Percentiles rank a stretch among this genome's conserved stretches.
These are phyloP conservation scores for Kodamaea sagamina DNA, from an alignment of 805 yeast genomes.

Conservation along the genomic window DNA sequence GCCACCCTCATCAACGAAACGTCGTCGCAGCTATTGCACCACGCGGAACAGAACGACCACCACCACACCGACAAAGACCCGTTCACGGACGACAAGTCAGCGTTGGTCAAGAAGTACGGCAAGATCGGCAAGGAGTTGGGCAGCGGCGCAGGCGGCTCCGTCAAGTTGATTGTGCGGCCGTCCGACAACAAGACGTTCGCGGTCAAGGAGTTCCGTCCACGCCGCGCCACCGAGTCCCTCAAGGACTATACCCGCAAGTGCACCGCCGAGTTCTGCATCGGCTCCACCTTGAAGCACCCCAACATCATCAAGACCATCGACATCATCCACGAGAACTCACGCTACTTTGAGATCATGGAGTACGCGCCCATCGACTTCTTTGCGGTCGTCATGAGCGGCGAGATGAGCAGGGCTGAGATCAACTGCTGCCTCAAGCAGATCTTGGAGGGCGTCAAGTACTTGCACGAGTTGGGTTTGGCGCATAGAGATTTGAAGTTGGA, in stretches of 20 bases:
- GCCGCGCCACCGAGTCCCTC: slow-evolving; percentile 66
- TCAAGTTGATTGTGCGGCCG: slow-evolving; percentile 67
- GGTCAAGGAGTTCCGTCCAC: slow-evolving; percentile 77
- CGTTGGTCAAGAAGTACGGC: slow-evolving; percentile 58
- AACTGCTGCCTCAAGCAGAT: slow-evolving; percentile 81
- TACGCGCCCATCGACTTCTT: slow-evolving; percentile 85
- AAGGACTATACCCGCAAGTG: slow-evolving; percentile 84
- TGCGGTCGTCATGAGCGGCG: slow-evolving; percentile 84
- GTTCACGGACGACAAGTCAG: slow-evolving; percentile 35
- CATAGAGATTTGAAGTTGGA: slow-evolving; percentile 83
- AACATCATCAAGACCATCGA: slow-evolving; percentile 79
- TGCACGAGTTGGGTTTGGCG: slow-evolving; percentile 77
- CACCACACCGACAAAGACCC: slow-evolving; percentile 31
- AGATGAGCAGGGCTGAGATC: slow-evolving; percentile 78
- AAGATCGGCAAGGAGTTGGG: slow-evolving; percentile 75
- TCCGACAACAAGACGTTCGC: slow-evolving; percentile 75
- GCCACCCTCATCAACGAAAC: slow-evolving; percentile 41
- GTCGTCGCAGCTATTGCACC: slow-evolving; percentile 37
- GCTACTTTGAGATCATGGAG: slow-evolving; percentile 91
- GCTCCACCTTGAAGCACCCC: slow-evolving; percentile 79
- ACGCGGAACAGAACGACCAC: slow-evolving; percentile 36
- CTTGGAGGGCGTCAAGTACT: slow-evolving; percentile 66
- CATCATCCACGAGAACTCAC: slow-evolving; percentile 66
- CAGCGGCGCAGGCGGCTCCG: slow-evolving; percentile 88
- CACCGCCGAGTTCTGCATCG: slow-evolving; percentile 87